Evolutionary conservation across 495 filamentous ascomycete genomes (phyloP), one percentile per base, ranked within the genome.

Genomic region (Polyplosphaeria fusca): DNA sequence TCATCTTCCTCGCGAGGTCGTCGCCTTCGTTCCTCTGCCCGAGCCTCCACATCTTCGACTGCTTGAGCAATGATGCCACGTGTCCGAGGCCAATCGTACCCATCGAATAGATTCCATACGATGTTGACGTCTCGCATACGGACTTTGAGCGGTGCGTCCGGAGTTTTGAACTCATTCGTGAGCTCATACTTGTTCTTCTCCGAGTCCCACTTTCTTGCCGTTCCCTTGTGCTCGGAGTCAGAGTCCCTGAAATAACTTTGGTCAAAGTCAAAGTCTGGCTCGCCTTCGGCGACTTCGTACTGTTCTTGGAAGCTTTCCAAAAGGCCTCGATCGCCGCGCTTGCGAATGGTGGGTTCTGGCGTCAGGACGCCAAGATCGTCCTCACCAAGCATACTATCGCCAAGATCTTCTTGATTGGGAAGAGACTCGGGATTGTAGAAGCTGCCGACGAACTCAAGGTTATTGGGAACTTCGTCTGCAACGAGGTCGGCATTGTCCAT

Each of bases 91-190:
- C 94, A 99, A 70, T 99, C 94, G 67, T 95, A 99, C 4, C 94
- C 94, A 72, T 99, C 94, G 68, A 90, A 95, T 1, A 99, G 75
- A 68, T 99, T 96, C 94, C 94, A 99, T 58, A 97, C 95, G 42
- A 96, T 74, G 68, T 97, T 88, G 13, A 94, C 83, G 69, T 95
- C 90, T 3, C 88, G 83, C 14, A 96, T 78, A 27, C 82, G 80
- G 7, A 97, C 75, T 55, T 83, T 82, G 20, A 97, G 74, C 13
- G 93, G 92, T 59, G 85, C 88, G 44, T 75, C 71, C 25, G 75
- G 76, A n/a, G 84, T 68, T 57, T 84, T 86, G 9, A 72, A 67
- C 28, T 84, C 79, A 54, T 86, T 83, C 7, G 76, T 72, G 11
- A 81, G 74, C 25, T 86, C 84, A 60, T 92, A 92, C 0, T 79